Percentiles rank a stretch among this genome's conserved stretches.
phyloP scores from a whole-genome alignment of 768 basidiomycete species.

The Tulasnella sp. region DNA sequence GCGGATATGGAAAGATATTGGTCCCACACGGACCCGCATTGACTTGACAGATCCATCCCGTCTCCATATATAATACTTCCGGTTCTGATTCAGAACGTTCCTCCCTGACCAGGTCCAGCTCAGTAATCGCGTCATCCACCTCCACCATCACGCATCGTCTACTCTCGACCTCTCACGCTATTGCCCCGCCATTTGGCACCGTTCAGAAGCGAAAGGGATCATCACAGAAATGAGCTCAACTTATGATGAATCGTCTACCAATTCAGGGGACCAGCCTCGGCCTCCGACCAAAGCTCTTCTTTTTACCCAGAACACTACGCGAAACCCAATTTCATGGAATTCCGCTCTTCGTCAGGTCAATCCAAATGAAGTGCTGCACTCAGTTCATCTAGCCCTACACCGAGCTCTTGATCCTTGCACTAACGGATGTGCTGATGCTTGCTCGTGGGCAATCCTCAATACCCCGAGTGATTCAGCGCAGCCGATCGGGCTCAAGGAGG shows the following conservation, averaged over 20 bases:
- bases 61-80: background rate
- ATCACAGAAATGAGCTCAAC: background rate
- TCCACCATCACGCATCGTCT: background rate
- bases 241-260: background rate
- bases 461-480: background rate
- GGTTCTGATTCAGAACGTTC: background rate
- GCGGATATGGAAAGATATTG: background rate
- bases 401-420: slow-evolving; percentile 29
- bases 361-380: slow-evolving; percentile 28
- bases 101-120: background rate
- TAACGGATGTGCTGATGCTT: slow-evolving; percentile 21
- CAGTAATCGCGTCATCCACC: slow-evolving; percentile 1
- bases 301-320: slow-evolving; percentile 29
- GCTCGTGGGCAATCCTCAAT: slow-evolving; percentile 20
- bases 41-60: background rate
- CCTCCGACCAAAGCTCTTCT: slow-evolving; percentile 16
- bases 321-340: slow-evolving; percentile 29
- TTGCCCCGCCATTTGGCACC: slow-evolving; percentile 4
- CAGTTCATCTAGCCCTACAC: slow-evolving; percentile 27
- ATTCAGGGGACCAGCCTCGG: background rate
- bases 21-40: background rate
- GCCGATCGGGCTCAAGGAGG: slow-evolving; percentile 1
- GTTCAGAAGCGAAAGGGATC: background rate
- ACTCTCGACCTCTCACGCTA: slow-evolving; percentile 2
- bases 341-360: slow-evolving; percentile 24